Evolutionary conservation across 768 basidiomycete species (phyloP).

Genomic region (Phanerochaete sordida): DNA sequence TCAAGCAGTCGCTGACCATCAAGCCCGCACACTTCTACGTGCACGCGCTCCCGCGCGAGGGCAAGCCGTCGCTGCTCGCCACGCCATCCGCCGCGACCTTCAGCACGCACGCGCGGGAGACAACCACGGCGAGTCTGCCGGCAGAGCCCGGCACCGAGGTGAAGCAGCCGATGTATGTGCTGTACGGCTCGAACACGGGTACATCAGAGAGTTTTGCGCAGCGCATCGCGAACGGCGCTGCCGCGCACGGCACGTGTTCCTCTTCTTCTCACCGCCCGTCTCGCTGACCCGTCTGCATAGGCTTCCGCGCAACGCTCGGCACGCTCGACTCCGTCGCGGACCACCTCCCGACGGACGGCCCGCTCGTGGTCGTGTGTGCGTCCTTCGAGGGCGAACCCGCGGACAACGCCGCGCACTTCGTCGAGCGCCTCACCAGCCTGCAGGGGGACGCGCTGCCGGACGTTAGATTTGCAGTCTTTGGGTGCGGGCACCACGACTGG

Average conservation of each 20-base stretch:
- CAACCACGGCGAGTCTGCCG: not conserved
- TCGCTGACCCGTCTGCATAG: constrained; percentile 15
- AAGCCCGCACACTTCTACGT: constrained; percentile 42
- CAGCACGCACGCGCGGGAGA: not conserved
- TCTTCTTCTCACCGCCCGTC: not conserved
- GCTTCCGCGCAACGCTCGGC: constrained; percentile 35
- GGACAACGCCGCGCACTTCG: constrained; percentile 44
- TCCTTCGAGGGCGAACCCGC: constrained; percentile 49
- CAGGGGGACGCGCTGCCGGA: constrained; percentile 25
- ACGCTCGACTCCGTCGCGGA: constrained; percentile 37
- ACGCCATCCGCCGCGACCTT: not conserved
- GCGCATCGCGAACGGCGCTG: constrained; percentile 37
- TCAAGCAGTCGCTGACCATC: constrained; percentile 45
- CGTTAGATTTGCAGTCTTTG: constrained; percentile 43
- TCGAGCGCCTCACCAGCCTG: constrained; percentile 36
- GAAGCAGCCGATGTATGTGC: constrained; percentile 33
- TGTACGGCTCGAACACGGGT: constrained; percentile 47
- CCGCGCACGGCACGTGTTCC: constrained; percentile 31
- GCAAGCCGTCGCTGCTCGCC: constrained; percentile 5
- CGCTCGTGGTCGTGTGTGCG: constrained; percentile 42
- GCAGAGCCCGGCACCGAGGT: constrained; percentile 8
- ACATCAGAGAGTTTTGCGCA: constrained; percentile 47
- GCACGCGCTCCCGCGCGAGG: constrained; percentile 34
- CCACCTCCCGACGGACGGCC: constrained; percentile 39
- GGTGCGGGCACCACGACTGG: constrained; percentile 51